Conservation (phyloP, 352 stramenopile species). For the Peronosclerospora sorghi region DNA sequence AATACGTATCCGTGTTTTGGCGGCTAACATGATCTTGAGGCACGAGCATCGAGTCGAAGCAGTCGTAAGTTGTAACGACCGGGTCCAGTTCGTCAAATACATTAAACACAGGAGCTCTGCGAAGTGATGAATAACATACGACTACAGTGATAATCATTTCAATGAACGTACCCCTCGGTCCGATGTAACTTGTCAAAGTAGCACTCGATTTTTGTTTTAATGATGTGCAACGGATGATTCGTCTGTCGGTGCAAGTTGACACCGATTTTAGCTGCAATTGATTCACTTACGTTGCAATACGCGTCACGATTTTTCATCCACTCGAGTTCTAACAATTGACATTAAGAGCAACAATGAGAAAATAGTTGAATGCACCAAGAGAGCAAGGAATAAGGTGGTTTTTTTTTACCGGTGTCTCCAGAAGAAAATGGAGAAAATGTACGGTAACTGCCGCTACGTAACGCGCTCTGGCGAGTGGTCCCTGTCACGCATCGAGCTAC, state of each 20-base stretch:
- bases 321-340: slow-evolving; percentile 32
- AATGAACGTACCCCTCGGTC: slow-evolving; percentile 32
- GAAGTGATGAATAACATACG: neutral
- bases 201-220: slow-evolving; percentile 87
- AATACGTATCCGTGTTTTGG: slow-evolving; percentile 85
- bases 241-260: slow-evolving; percentile 75
- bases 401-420: no score
- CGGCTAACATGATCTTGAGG: slow-evolving; percentile 85
- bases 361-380: neutral
- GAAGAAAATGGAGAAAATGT: no score
- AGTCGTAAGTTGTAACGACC: slow-evolving; percentile 80
- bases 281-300: slow-evolving; percentile 82
- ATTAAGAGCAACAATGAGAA: neutral
- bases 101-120: slow-evolving; percentile 61
- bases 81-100: slow-evolving; percentile 83
- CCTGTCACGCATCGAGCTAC: no score
- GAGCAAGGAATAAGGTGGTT: neutral
- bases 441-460: no score
- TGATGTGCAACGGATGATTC: slow-evolving; percentile 88
- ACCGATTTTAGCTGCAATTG: slow-evolving; percentile 83
- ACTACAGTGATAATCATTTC: no score
- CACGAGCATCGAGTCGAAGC: slow-evolving; percentile 89
- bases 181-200: slow-evolving; percentile 80
- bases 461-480: no score
- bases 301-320: slow-evolving; percentile 74